Evolutionary conservation across 1,284 basidiomycete genomes (phyloP).

Genomic region (Phlebopus sp.): DNA sequence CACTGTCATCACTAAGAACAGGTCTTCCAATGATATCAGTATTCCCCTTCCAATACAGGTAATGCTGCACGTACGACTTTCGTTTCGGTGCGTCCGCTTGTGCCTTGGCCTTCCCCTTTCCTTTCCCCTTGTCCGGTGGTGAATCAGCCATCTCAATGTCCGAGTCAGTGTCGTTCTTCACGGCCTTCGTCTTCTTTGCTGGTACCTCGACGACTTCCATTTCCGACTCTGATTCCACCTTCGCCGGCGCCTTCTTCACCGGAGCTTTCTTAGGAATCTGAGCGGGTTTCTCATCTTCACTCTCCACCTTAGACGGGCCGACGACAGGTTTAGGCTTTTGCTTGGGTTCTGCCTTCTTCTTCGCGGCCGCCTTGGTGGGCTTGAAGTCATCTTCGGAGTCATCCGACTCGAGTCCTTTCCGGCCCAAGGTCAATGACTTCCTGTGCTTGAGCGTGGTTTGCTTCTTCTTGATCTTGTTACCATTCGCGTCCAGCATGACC

Average conservation of each 20-base stretch:
- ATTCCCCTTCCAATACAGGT: background rate
- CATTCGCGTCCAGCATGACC: conserved; percentile 49
- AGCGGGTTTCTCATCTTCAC: conserved; percentile 31
- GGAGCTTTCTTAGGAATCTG: conserved; percentile 30
- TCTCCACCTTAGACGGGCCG: conserved; percentile 33
- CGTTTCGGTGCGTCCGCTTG: conserved; percentile 45
- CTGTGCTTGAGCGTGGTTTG: conserved; percentile 72
- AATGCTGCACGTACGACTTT: conserved; percentile 47
- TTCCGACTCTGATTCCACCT: conserved; percentile 37
- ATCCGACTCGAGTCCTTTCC: conserved; percentile 46
- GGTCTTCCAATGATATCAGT: conserved; percentile 27
- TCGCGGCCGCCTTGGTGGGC: conserved; percentile 60
- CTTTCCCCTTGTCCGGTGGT: conserved; percentile 23
- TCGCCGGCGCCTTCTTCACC: conserved; percentile 28
- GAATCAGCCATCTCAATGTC: conserved; percentile 36
- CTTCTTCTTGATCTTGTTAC: conserved; percentile 73
- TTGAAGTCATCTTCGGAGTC: conserved; percentile 75
- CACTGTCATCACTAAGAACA: conserved; percentile 41
- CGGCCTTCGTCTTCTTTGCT: conserved; percentile 20
- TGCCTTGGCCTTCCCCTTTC: conserved; percentile 37
- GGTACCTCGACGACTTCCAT: conserved; percentile 28
- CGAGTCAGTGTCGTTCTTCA: conserved; percentile 38
- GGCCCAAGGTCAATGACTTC: conserved; percentile 55
- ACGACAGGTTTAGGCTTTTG: conserved; percentile 28
- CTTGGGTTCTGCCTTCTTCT: conserved; percentile 39